A percentile compares a stretch with the other conserved stretches of the same genome.
Evolutionary conservation across 805 yeast genomes (phyloP).

Genomic region (Ogataea wickerhamii): DNA sequence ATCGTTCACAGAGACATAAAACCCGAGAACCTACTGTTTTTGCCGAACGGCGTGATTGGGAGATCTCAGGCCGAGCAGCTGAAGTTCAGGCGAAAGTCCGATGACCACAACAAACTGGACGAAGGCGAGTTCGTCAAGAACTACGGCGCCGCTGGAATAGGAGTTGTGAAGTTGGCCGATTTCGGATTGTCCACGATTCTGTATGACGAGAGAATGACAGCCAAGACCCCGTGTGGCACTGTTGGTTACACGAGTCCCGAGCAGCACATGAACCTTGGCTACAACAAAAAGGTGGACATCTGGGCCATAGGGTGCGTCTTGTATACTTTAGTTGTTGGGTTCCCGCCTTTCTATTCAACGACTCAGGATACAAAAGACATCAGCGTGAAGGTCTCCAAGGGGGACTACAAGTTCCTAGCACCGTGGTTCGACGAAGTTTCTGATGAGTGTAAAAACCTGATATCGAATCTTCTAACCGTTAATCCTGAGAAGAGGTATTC

Average conservation of each 20-base stretch:
- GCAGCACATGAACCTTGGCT: constrained; percentile 55
- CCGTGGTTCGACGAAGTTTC: constrained; percentile 92
- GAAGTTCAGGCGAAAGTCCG: constrained; percentile 48
- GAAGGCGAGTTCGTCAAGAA: constrained; percentile 55
- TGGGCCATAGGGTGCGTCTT: constrained; percentile 74
- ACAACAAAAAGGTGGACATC: constrained; percentile 65
- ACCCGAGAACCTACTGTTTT: constrained; percentile 72
- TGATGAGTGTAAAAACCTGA: constrained; percentile 65
- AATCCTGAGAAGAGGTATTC: constrained; percentile 68
- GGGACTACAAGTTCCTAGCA: constrained; percentile 66
- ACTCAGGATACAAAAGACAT: constrained; percentile 50
- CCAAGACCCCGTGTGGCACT: constrained; percentile 74
- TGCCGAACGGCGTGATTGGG: constrained; percentile 47
- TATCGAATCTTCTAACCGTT: constrained; percentile 60
- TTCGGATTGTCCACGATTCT: constrained; percentile 66
- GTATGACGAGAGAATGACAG: constrained; percentile 37
- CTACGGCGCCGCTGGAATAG: constrained; percentile 63
- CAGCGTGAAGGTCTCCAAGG: constrained; percentile 65
- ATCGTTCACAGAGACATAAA: constrained; percentile 79
- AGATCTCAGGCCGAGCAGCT: constrained; percentile 39
- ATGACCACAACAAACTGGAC: constrained; percentile 56
- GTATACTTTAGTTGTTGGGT: constrained; percentile 66
- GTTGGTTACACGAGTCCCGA: constrained; percentile 77
- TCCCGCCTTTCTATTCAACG: constrained; percentile 75
- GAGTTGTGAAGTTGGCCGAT: constrained; percentile 62